Evolutionary conservation across 805 yeast species (phyloP).

Genomic region (Pichia kluyveri): DNA sequence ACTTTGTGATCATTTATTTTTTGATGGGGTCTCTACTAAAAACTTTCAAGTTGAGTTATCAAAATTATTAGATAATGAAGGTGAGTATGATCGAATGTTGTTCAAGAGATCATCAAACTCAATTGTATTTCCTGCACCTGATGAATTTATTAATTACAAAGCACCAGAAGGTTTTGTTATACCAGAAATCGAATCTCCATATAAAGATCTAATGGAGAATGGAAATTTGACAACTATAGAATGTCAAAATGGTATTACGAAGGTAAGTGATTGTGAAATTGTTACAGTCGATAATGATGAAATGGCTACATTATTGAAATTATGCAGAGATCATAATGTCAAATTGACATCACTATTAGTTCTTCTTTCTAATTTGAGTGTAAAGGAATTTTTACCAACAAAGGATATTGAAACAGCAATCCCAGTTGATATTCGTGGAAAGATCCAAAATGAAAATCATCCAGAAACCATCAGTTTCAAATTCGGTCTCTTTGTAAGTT

Average conservation of each 20-base stretch:
- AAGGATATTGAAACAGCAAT: no score
- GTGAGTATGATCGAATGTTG: background rate
- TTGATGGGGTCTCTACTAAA: slow-evolving; percentile 28
- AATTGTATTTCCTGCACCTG: background rate
- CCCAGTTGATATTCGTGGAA: no score
- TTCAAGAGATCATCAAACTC: slow-evolving; percentile 1
- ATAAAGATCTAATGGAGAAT: background rate
- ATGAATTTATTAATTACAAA: background rate
- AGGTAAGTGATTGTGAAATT: background rate
- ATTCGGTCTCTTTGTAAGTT: no score
- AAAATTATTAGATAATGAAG: background rate
- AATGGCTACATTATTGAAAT: background rate
- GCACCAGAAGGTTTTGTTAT: background rate
- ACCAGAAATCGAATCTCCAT: background rate
- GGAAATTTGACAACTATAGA: background rate
- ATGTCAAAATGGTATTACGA: background rate
- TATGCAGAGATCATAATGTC: background rate
- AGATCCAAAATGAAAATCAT: no score
- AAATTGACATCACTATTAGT: background rate
- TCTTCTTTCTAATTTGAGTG: background rate
- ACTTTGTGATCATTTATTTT: slow-evolving; percentile 24
- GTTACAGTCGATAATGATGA: background rate
- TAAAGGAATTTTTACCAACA: background rate
- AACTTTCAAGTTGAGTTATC: slow-evolving; percentile 24
- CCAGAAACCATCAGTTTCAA: no score